These are phyloP conservation scores for Syzygium malaccense DNA, from an alignment of 441 rosid genomes.

Conservation along the genomic window DNA sequence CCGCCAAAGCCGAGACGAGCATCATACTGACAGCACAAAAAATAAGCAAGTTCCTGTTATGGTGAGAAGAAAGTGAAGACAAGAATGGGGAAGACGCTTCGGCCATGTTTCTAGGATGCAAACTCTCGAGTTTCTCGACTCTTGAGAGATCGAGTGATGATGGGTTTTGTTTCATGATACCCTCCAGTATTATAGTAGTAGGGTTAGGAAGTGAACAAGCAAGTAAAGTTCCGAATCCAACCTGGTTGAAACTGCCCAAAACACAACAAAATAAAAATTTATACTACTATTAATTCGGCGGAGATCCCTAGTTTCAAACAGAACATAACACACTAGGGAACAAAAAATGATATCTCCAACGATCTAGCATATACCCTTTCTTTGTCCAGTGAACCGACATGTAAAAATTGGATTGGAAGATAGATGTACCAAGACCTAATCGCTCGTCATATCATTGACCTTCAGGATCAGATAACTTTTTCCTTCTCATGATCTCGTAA, in stretches of 20 bases:
- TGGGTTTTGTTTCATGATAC: not conserved
- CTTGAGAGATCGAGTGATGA: not conserved
- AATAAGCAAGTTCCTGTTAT: not conserved
- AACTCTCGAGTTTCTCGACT: not conserved
- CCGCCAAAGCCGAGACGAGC: not conserved
- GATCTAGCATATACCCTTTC: not conserved
- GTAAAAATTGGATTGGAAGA: not conserved
- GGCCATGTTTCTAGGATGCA: not conserved
- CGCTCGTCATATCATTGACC: not conserved
- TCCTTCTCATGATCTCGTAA: not conserved
- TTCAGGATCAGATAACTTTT: not conserved
- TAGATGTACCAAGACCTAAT: not conserved
- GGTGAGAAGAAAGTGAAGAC: not conserved
- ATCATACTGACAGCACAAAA: not conserved
- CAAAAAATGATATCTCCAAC: not conserved
- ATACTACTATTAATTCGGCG: not conserved
- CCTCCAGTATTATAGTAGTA: not conserved
- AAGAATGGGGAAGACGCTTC: not conserved
- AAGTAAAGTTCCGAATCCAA: not conserved
- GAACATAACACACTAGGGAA: not conserved
- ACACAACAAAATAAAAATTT: not conserved
- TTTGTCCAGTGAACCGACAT: not conserved
- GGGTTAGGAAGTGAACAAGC: not conserved
- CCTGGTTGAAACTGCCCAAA: not conserved
- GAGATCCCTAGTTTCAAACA: not conserved